phyloP scores from a whole-genome alignment of 768 basidiomycete species.

The Paxillus involutus region DNA sequence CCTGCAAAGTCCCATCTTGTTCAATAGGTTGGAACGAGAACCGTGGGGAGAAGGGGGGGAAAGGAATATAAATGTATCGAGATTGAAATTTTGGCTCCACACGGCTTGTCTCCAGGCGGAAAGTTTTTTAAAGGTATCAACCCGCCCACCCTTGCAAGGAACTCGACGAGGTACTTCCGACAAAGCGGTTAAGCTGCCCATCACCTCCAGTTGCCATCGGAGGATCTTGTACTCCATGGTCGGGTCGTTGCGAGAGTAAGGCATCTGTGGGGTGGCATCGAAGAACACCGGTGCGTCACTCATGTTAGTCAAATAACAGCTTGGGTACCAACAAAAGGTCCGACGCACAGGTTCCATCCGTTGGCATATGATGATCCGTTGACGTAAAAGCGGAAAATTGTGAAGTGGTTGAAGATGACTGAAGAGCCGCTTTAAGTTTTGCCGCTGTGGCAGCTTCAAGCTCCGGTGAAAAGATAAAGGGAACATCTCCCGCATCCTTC shows the following conservation, averaged over 20 bases:
- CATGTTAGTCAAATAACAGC: not conserved
- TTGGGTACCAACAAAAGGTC: constrained; percentile 7
- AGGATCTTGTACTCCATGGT: constrained; percentile 10
- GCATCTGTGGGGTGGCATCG: constrained; percentile 5
- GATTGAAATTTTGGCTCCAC: not conserved
- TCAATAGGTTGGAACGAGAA: not conserved
- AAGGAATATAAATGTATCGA: not conserved
- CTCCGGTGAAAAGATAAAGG: constrained; percentile 32
- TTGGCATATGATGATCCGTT: constrained; percentile 17
- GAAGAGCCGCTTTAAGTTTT: constrained; percentile 25
- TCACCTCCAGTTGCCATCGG: constrained; percentile 4
- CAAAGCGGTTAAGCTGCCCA: constrained; percentile 10
- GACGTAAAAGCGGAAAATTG: constrained; percentile 22
- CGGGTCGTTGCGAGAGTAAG: constrained; percentile 5
- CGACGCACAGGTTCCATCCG: constrained; percentile 28
- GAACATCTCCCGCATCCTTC: constrained; percentile 31
- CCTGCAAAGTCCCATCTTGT: constrained; percentile 16
- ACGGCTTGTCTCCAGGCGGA: not conserved
- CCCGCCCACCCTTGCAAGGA: constrained; percentile 32
- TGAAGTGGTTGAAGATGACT: constrained; percentile 10
- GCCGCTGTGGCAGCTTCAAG: constrained; percentile 30
- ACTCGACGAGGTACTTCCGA: constrained; percentile 23
- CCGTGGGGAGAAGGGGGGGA: not conserved
- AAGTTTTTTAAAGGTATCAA: constrained; percentile 4
- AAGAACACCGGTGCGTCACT: not conserved